These are phyloP conservation scores for Neoboletus subvelutipes DNA, from an alignment of 768 basidiomycete genomes.

Conservation along the genomic window DNA sequence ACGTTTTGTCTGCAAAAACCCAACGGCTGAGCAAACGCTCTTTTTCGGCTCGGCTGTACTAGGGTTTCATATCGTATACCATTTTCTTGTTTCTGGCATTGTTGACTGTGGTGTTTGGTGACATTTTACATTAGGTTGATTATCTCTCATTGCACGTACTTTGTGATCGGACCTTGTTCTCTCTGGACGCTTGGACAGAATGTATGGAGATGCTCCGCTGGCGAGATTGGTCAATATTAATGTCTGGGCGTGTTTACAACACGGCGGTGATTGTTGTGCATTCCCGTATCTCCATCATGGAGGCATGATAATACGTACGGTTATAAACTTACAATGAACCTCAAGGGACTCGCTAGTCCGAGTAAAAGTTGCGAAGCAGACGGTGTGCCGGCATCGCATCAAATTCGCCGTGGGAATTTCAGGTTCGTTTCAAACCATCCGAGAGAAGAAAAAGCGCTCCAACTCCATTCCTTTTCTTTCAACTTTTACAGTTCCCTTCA, in stretches of 20 bases:
- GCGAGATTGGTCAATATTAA: background rate
- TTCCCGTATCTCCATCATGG: slow-evolving; percentile 10
- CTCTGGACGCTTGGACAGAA: slow-evolving; percentile 20
- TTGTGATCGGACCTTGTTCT: slow-evolving; percentile 21
- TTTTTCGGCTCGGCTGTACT: background rate
- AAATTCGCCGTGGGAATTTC: slow-evolving; percentile 22
- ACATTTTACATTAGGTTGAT: slow-evolving; percentile 15
- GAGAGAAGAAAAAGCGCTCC: slow-evolving; percentile 24
- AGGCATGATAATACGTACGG: no score
- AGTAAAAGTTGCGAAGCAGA: slow-evolving; percentile 13
- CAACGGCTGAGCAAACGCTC: background rate
- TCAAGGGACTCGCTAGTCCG: slow-evolving; percentile 5
- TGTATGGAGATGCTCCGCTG: background rate
- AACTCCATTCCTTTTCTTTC: background rate
- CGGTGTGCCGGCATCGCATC: slow-evolving; percentile 22
- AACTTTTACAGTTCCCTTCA: slow-evolving; percentile 16
- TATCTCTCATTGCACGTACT: slow-evolving; percentile 10
- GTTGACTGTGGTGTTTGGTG: slow-evolving; percentile 10
- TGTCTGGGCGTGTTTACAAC: background rate
- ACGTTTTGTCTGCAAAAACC: slow-evolving; percentile 7
- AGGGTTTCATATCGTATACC: slow-evolving; percentile 18
- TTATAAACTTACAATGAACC: background rate
- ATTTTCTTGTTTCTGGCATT: slow-evolving; percentile 5
- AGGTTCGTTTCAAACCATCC: slow-evolving; percentile 6
- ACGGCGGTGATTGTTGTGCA: background rate